These are phyloP conservation scores for Vitis rotundifolia DNA, from an alignment of 164 flowering plant genomes.

Conservation along the genomic window DNA sequence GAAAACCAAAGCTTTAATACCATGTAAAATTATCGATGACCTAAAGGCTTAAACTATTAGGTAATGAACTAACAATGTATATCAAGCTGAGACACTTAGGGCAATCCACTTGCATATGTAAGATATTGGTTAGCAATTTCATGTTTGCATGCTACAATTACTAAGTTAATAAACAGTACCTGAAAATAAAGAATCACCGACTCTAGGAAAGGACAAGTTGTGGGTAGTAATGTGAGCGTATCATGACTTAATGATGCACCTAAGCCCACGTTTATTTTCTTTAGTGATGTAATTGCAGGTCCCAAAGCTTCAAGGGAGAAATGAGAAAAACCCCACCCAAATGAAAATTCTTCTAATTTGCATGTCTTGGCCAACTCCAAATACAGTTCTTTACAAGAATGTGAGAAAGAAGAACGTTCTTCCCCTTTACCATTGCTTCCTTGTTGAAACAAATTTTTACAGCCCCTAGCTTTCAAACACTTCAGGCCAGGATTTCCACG, in stretches of 20 bases:
- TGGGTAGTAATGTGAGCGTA: constrained; percentile 44
- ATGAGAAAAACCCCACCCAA: constrained; percentile 80
- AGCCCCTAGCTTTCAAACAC: constrained; percentile 55
- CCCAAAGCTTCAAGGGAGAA: constrained; percentile 45
- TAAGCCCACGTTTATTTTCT: constrained; percentile 56
- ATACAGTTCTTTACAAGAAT: constrained; percentile 25
- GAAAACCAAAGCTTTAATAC: too few species aligned
- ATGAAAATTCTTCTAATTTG: constrained; percentile 51
- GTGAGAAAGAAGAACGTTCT: constrained; percentile 11
- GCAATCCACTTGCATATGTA: too few species aligned
- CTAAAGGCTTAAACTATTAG: too few species aligned
- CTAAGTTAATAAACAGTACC: constrained; percentile 30
- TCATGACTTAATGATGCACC: constrained; percentile 67
- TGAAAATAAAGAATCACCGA: constrained; percentile 65
- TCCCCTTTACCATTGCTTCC: constrained; percentile 19
- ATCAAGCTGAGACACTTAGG: too few species aligned
- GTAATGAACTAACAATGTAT: too few species aligned
- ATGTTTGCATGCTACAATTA: neutral
- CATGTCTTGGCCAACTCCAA: constrained; percentile 42
- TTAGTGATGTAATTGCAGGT: constrained; percentile 50
- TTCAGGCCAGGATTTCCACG: constrained; percentile 51
- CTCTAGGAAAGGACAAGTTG: constrained; percentile 62
- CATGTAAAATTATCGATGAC: too few species aligned
- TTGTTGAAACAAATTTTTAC: constrained; percentile 44
- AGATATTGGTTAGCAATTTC: neutral